phyloP scores from a whole-genome alignment of 331 rosid genomes.

The Pyracantha coccinea region DNA sequence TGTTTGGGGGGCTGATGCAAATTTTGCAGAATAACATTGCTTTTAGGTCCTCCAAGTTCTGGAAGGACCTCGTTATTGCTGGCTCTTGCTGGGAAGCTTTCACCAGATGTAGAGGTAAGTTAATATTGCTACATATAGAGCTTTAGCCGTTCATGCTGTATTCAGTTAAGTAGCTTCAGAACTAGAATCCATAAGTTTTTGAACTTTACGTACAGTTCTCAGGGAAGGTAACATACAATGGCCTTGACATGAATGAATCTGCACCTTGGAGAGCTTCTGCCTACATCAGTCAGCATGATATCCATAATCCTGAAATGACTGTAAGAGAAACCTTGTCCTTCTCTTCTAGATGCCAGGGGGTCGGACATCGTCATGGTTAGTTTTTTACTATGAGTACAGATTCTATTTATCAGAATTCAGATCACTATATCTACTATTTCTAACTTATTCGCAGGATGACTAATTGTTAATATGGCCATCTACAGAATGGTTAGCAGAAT shows the following conservation, averaged over 20 bases:
- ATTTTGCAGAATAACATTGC: conserved; percentile 52
- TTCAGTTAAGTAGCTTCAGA: neutral
- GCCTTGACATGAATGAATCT: conserved; percentile 51
- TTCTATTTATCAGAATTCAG: neutral
- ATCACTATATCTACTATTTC: neutral
- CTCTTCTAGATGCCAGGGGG: conserved; percentile 80
- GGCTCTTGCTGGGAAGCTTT: conserved; percentile 66
- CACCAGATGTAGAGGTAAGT: conserved; percentile 34
- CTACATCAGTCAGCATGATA: conserved; percentile 60
- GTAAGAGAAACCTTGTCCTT: conserved; percentile 80
- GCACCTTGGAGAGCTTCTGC: conserved; percentile 64
- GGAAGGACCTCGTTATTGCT: conserved; percentile 73
- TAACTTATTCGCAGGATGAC: neutral
- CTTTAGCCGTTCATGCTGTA: neutral
- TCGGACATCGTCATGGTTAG: conserved; percentile 69
- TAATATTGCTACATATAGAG: neutral
- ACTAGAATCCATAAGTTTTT: neutral
- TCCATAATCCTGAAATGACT: conserved; percentile 73
- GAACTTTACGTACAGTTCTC: conserved; percentile 21
- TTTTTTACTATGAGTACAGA: neutral
- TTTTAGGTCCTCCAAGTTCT: conserved; percentile 79
- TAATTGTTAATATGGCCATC: neutral
- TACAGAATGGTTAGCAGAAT: conserved; percentile 54
- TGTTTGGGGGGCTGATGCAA: neutral
- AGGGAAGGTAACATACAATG: conserved; percentile 68